Evolutionary conservation across 2,329 filamentous ascomycete genomes (phyloP).

Genomic region (Tympanopsis confertula): DNA sequence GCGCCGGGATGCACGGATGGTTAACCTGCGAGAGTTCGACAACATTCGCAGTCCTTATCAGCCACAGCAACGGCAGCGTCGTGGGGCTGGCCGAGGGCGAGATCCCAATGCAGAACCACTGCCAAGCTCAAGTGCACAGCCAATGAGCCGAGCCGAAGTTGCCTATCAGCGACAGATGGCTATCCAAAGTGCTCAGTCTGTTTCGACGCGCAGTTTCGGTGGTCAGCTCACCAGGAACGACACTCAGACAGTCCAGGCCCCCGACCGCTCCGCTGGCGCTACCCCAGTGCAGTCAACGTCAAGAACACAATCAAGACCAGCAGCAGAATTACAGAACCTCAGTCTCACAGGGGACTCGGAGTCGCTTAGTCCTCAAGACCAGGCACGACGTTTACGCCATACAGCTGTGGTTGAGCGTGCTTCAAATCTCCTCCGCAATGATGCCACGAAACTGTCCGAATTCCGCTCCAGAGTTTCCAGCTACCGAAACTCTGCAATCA

Average conservation of each 20-base stretch:
- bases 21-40: conserved; percentile 81
- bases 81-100: conserved; percentile 54
- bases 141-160: conserved; percentile 73
- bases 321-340: conserved; percentile 33
- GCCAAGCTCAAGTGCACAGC: conserved; percentile 66
- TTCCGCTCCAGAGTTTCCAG: conserved; percentile 74
- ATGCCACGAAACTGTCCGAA: conserved; percentile 58
- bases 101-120: conserved; percentile 79
- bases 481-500: conserved; percentile 59
- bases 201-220: conserved; percentile 71
- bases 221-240: conserved; percentile 60
- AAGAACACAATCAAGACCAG: conserved; percentile 10
- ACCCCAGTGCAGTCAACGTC: conserved; percentile 9
- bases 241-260: conserved; percentile 13
- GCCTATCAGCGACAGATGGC: conserved; percentile 88
- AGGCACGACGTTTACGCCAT: conserved; percentile 70
- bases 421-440: conserved; percentile 66
- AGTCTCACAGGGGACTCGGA: conserved; percentile 35
- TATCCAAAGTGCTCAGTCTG: conserved; percentile 76
- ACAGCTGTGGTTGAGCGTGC: conserved; percentile 78
- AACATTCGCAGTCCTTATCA: conserved; percentile 58
- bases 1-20: conserved; percentile 68
- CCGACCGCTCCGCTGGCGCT: conserved; percentile 11
- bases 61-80: conserved; percentile 42
- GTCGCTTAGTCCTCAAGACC: conserved; percentile 59